Conservation (phyloP, 495 filamentous ascomycete species). For the Terfezia claveryi region DNA sequence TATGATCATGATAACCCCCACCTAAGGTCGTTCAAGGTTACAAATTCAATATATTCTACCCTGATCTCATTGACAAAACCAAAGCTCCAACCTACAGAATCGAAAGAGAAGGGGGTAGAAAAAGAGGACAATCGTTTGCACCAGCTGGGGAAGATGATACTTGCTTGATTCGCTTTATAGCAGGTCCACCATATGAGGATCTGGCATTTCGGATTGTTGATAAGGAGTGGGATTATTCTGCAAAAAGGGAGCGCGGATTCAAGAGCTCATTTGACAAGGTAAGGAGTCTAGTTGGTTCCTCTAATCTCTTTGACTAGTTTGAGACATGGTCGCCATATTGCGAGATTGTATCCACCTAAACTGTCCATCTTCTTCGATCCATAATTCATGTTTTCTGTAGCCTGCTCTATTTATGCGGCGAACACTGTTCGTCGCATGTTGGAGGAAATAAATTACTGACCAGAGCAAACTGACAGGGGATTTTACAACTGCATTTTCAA, state of each 20-base stretch:
- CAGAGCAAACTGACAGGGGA: slow-evolving; percentile 35
- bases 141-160: slow-evolving; percentile 96
- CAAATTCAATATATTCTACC: slow-evolving; percentile 99
- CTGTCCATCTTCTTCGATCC: background rate
- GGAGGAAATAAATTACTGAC: too few relatives aligned
- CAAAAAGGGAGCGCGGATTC: slow-evolving; percentile 85
- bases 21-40: slow-evolving; percentile 97
- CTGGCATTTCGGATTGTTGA: slow-evolving; percentile 96
- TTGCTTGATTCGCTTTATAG: slow-evolving; percentile 87
- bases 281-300: background rate
- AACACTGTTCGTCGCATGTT: too few relatives aligned
- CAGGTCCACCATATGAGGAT: slow-evolving; percentile 90
- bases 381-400: too few relatives aligned
- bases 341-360: slow-evolving; percentile 6
- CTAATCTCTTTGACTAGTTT: slow-evolving; percentile 26
- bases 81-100: slow-evolving; percentile 91
- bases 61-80: slow-evolving; percentile 87
- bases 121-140: slow-evolving; percentile 75
- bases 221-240: slow-evolving; percentile 97
- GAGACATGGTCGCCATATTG: slow-evolving; percentile 8
- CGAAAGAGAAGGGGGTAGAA: slow-evolving; percentile 71
- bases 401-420: too few relatives aligned
- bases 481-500: slow-evolving; percentile 92
- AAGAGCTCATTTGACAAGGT: slow-evolving; percentile 84
- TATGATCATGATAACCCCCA: slow-evolving; percentile 98